Evolutionary conservation across 495 filamentous ascomycete species (phyloP).

Genomic region (Haplographium delicatum): DNA sequence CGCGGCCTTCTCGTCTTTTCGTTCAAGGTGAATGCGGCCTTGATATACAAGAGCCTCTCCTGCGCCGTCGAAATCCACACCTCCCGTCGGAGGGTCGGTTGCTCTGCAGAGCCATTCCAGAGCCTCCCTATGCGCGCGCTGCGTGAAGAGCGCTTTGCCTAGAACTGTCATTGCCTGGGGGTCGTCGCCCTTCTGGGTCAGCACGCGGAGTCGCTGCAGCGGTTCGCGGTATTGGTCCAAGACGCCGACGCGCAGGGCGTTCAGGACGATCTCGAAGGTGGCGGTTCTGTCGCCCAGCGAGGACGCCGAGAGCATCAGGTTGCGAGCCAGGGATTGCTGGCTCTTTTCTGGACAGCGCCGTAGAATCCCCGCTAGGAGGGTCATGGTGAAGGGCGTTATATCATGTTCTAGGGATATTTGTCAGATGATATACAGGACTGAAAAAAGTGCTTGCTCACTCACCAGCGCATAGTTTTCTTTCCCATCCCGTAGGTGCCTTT

Average conservation of each 20-base stretch:
- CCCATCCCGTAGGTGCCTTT: not conserved
- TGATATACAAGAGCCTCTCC: conserved; percentile 18
- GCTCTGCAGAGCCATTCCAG: conserved; percentile 18
- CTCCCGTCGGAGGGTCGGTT: conserved; percentile 8
- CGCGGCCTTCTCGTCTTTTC: conserved; percentile 7
- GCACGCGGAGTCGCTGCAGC: conserved; percentile 7
- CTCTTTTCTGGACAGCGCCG: not conserved
- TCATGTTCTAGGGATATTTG: conserved; percentile 8
- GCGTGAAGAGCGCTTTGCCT: conserved; percentile 10
- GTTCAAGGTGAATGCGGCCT: conserved; percentile 8
- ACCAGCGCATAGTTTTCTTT: conserved; percentile 12
- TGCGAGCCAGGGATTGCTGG: conserved; percentile 8
- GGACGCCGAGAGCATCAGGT: conserved; percentile 18
- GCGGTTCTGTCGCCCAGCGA: conserved; percentile 17
- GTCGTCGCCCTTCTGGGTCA: conserved; percentile 18
- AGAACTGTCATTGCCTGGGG: conserved; percentile 21
- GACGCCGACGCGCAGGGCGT: not conserved
- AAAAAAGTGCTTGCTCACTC: not conserved
- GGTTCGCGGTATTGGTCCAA: conserved; percentile 3
- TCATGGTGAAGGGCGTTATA: conserved; percentile 9
- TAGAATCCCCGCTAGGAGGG: conserved; percentile 13
- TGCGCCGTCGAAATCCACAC: conserved; percentile 11
- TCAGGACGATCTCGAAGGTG: conserved; percentile 16
- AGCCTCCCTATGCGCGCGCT: conserved; percentile 8
- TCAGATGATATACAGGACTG: not conserved